Evolutionary conservation across 2,329 filamentous ascomycete genomes (phyloP), one percentile per base, ranked within the genome.

Genomic region (Ascochyta rabiei): DNA sequence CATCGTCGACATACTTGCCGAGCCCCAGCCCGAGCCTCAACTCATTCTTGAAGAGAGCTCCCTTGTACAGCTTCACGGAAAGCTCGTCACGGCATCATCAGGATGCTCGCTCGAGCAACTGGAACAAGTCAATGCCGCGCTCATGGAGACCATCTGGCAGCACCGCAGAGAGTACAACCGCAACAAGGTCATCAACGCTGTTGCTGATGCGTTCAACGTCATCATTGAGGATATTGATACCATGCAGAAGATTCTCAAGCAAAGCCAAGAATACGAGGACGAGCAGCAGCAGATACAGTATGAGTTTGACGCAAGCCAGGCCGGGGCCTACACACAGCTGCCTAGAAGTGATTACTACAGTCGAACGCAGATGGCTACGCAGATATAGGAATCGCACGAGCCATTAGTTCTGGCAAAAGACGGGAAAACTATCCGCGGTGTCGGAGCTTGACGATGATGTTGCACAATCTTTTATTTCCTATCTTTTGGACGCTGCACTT

Each of bases 81-180:
- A 85, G 33, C 78, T 96, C 30, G 86, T 88, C 0, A 77, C 83
- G 24, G 80, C 82, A 39, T 93, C 90, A 2, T 87, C 85, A 18
- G 91, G 90, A 0, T 90, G 90, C 73, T 90, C 88, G 0, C 90
- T 99, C 47, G 95, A 99, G 77, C 93, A 99, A 74, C 80, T 99
- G 18, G 93, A 98, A 79, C 93, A 98, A 75, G 88, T 97, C 72
- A 93, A 93, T 73, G 88, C 92, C 7, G 86, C 89, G 62, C 80
- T 98, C 60, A 98, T 98, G 93, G 89, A 93, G 57, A 86, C 88
- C 60, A 84, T 98, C 39, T 99, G 95, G 95, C 82, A 82, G 57
- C 84, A 84, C 56, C 84, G 92, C 44, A 83, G 86, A 42, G 88
- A 96, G 68, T 95, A 90, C 85, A 95, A 99, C 75, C 86, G 95